Conservation (phyloP, 257 asterid genomes). For the Hygrophila difformis region DNA sequence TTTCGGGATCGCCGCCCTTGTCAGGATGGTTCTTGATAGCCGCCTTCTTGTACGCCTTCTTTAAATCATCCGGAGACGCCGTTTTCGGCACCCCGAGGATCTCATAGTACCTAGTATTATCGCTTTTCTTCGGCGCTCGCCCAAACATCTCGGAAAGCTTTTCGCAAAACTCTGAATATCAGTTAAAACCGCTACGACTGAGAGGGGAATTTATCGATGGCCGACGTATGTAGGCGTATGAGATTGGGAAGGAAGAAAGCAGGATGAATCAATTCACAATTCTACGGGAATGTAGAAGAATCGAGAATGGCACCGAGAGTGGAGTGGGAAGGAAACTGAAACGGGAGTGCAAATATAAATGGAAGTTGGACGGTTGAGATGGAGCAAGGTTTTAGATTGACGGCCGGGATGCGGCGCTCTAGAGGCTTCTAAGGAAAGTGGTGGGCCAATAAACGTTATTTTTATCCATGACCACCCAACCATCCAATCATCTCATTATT, state of each 20-base stretch:
- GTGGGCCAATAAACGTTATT: too few species aligned
- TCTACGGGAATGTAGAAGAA: not conserved
- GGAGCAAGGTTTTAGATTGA: not conserved
- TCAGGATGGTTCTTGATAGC: constrained; percentile 87
- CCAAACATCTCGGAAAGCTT: constrained; percentile 36
- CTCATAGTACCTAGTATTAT: constrained; percentile 38
- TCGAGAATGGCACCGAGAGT: not conserved
- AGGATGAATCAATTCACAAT: too few species aligned
- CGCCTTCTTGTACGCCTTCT: constrained; percentile 77
- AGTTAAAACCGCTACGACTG: not conserved
- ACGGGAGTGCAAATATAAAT: too few species aligned
- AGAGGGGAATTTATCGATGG: too few species aligned
- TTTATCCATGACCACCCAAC: too few species aligned
- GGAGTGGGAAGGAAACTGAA: not conserved
- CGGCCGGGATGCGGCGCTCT: constrained; percentile 4
- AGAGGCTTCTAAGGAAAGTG: constrained; percentile 4
- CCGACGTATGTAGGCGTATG: too few species aligned
- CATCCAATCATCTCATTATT: too few species aligned
- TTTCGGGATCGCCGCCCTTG: constrained; percentile 91
- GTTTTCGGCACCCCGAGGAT: constrained; percentile 48
- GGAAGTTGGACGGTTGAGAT: constrained; percentile 11
- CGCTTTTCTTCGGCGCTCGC: constrained; percentile 35
- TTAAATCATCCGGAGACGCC: constrained; percentile 59
- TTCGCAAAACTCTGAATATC: not conserved
- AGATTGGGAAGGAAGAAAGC: too few species aligned